Percentiles rank a stretch among this genome's conserved stretches.
These are phyloP conservation scores for Rauvolfia tetraphylla DNA, from an alignment of 257 asterid species.

Conservation along the genomic window DNA sequence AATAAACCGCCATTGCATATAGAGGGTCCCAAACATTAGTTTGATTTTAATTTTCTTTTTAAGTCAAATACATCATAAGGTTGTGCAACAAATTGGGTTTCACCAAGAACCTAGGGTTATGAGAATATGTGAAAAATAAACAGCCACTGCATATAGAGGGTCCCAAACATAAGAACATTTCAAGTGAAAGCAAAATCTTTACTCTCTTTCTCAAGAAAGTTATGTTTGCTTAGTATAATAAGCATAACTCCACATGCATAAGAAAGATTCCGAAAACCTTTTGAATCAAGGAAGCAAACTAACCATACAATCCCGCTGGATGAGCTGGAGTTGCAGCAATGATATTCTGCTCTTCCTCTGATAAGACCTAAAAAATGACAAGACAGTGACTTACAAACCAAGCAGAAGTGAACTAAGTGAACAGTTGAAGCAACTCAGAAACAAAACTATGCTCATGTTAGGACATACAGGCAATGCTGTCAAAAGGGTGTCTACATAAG, in stretches of 20 bases:
- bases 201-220: background rate
- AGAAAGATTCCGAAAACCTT: conserved; percentile 1
- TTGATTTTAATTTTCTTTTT: too few species aligned
- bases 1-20: too few species aligned
- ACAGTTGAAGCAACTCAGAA: background rate
- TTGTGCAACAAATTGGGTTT: background rate
- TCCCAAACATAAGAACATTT: background rate
- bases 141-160: background rate
- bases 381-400: background rate
- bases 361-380: conserved; percentile 45
- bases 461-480: conserved; percentile 70
- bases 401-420: conserved; percentile 1
- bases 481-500: conserved; percentile 62
- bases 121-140: background rate
- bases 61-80: too few species aligned
- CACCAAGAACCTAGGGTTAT: background rate
- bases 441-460: background rate
- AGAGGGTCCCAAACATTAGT: too few species aligned
- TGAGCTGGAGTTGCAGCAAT: conserved; percentile 94
- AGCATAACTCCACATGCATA: background rate
- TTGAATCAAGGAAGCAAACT: conserved; percentile 25
- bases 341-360: conserved; percentile 78
- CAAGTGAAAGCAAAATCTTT: conserved; percentile 1
- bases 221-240: background rate
- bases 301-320: conserved; percentile 87